These are phyloP conservation scores for Lecanicillium sp. DNA, from an alignment of 2,329 filamentous ascomycete genomes.

Conservation along the genomic window DNA sequence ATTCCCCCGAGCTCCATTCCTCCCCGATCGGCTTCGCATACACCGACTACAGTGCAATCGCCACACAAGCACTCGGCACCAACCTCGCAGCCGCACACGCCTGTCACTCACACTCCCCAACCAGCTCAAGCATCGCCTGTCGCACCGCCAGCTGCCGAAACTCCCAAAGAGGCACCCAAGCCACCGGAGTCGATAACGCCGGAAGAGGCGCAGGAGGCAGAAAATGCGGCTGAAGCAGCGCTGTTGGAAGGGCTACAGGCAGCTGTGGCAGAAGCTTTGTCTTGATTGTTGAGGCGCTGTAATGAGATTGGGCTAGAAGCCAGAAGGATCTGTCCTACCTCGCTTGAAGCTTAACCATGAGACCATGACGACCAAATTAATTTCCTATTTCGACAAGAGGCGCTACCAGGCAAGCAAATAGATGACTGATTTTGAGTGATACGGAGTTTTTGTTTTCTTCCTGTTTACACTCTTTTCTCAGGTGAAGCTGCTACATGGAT, in stretches of 20 bases:
- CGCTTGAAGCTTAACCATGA: too few relatives aligned
- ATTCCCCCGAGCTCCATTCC: slow-evolving; percentile 5
- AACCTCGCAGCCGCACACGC: slow-evolving; percentile 4
- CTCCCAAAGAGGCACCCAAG: slow-evolving; percentile 11
- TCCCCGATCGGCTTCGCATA: background rate
- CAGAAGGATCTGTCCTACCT: too few relatives aligned
- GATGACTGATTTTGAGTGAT: too few relatives aligned
- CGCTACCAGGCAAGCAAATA: too few relatives aligned
- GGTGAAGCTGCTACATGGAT: too few relatives aligned
- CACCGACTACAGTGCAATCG: slow-evolving; percentile 3
- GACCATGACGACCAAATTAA: too few relatives aligned
- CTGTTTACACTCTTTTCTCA: too few relatives aligned
- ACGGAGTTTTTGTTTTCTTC: too few relatives aligned
- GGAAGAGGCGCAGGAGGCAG: slow-evolving; percentile 16
- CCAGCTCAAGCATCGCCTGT: slow-evolving; percentile 3
- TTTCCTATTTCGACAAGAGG: too few relatives aligned
- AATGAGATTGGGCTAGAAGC: too few relatives aligned
- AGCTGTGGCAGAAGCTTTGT: slow-evolving; percentile 20
- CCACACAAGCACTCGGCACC: background rate
- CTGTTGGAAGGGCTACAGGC: slow-evolving; percentile 27
- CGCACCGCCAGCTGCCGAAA: slow-evolving; percentile 8
- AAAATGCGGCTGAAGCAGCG: slow-evolving; percentile 26
- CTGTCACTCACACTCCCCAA: slow-evolving; percentile 2
- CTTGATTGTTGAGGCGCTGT: background rate
- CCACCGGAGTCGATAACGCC: slow-evolving; percentile 17